These are phyloP conservation scores for Pichia kluyveri DNA, from an alignment of 805 yeast genomes.

Conservation along the genomic window DNA sequence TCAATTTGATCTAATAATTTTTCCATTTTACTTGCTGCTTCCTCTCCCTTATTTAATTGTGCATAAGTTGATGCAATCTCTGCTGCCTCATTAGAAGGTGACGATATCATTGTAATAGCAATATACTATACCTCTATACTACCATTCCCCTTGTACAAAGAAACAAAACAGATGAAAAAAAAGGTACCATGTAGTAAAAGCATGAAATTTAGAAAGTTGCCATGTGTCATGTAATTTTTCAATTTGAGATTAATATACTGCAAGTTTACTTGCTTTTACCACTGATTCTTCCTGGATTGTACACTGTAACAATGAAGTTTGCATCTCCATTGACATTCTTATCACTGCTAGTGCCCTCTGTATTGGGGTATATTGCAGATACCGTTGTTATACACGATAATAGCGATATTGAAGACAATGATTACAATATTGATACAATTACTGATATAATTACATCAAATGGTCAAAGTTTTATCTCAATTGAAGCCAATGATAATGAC, in stretches of 20 bases:
- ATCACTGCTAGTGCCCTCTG: not conserved
- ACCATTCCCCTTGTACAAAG: too few species aligned
- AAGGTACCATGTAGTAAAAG: too few species aligned
- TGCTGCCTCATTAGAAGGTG: not conserved
- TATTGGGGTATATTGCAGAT: not conserved
- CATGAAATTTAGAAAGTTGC: too few species aligned
- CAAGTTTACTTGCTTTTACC: too few species aligned
- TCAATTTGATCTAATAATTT: constrained; percentile 57
- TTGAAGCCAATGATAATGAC: not conserved
- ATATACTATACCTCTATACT: too few species aligned
- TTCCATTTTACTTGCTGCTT: constrained; percentile 37
- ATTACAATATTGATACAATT: too few species aligned
- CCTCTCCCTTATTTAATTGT: constrained; percentile 5
- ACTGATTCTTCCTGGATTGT: too few species aligned
- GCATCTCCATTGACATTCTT: not conserved
- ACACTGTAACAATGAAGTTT: not conserved
- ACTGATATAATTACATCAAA: not conserved
- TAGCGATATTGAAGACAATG: too few species aligned
- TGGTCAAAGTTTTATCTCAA: not conserved
- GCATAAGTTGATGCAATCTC: constrained; percentile 2
- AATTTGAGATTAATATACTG: not conserved
- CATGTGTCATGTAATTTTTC: too few species aligned
- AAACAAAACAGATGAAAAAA: too few species aligned
- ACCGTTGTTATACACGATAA: not conserved
- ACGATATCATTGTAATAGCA: not conserved